Evolutionary conservation across 176 grass and related monocot genomes (phyloP), one percentile per base, ranked within the genome.

Genomic region (Rhipidocladum racemiflorum): DNA sequence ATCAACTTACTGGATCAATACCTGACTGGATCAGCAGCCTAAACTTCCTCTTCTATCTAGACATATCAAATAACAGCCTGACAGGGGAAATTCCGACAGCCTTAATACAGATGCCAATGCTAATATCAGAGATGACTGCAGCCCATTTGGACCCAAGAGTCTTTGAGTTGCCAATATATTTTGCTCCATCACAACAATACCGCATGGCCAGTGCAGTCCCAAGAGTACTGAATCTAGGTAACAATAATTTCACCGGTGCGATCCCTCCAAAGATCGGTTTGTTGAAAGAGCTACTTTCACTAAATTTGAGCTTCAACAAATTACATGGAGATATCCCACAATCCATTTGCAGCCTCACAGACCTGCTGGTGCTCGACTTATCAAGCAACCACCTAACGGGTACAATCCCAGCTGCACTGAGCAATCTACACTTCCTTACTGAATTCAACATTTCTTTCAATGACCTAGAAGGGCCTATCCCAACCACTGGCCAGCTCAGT

Each of bases 391-490:
- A 29, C 8, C 61, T 88, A 10, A 78, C 84, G 29, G 84, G 84
- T 70, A 30, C 0, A 16, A 56, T 87, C 17, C 77, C 84, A 13
- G 12, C 1, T 28, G 54, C 21, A 62, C 17, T 87, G 43, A 66
- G n/a, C 0, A 42, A 0, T 2, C 42, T 87, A 12, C 0, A 87
- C 44, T 87, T 87, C 70, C 84, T 87, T 42, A 64, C 84, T 17
- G 16, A 16, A 30, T 81, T 87, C 48, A 81, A 78, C n/a, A 23
- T 81, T 73, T 56, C 84, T 0, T 61, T 66, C 36, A 87, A 87
- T 32, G 56, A 66, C 46, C 77, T 87, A n/a, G 56, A 87, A 61
- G 84, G 84, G 18, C 43, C 70, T 4, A 17, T 87, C 81, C 84
- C 84, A 65, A 39, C 7, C 14, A 77, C 56, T 74, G 29, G 29